These are phyloP conservation scores for Davidsoniella neocaledoniae DNA, from an alignment of 2,329 filamentous ascomycete genomes.

Conservation along the genomic window DNA sequence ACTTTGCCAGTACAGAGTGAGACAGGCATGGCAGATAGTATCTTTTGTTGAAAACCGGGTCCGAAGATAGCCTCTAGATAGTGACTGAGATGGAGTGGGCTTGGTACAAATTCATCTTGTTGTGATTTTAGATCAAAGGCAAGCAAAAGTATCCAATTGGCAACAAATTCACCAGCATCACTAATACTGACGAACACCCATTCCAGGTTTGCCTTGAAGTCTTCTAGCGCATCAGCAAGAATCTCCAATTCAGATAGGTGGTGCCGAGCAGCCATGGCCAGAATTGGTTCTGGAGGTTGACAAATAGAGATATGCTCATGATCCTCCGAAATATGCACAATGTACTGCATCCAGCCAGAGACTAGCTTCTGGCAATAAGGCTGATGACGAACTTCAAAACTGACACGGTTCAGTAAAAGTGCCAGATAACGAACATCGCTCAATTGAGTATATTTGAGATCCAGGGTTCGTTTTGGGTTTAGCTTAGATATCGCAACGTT, in stretches of 20 bases:
- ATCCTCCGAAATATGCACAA: not conserved
- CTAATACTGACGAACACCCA: not conserved
- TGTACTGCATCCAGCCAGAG: not conserved
- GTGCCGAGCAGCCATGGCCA: not conserved
- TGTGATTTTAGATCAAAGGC: no score
- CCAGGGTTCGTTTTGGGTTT: no score
- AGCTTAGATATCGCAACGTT: no score
- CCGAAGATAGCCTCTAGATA: no score
- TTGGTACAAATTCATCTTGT: no score
- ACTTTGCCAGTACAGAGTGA: not conserved
- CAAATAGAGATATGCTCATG: not conserved
- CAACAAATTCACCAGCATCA: not conserved
- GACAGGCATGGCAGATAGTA: no score
- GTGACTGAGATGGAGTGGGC: no score
- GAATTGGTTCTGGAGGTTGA: not conserved
- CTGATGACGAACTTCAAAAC: not conserved
- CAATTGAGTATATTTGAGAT: not conserved
- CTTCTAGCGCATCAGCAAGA: not conserved
- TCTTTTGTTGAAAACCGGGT: no score
- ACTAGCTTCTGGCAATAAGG: not conserved
- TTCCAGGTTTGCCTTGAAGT: not conserved
- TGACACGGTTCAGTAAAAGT: not conserved
- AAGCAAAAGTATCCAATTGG: not conserved
- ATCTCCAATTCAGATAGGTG: not conserved
- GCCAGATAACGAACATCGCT: not conserved